phyloP scores from a whole-genome alignment of 2,329 filamentous ascomycete species.

The Orbilia blumenaviensis region DNA sequence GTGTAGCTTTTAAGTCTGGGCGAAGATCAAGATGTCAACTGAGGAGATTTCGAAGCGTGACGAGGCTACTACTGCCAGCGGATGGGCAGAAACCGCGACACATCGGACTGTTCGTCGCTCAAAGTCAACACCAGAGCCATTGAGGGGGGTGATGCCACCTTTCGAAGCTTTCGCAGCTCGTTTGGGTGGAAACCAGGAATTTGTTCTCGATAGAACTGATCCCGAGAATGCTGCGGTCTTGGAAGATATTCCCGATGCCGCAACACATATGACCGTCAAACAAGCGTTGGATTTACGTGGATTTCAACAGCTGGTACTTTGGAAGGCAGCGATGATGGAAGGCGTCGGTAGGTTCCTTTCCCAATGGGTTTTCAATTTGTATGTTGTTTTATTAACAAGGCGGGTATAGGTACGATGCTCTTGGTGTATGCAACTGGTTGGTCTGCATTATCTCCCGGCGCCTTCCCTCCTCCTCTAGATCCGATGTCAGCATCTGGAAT shows the following conservation, averaged over 20 bases:
- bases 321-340: slow-evolving; percentile 46
- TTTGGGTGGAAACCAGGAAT: slow-evolving; percentile 55
- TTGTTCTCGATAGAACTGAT: slow-evolving; percentile 52
- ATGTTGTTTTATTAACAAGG: neutral
- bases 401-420: slow-evolving; percentile 14
- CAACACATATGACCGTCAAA: slow-evolving; percentile 45
- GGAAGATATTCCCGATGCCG: slow-evolving; percentile 47
- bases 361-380: too few species aligned
- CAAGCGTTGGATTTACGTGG: slow-evolving; percentile 43
- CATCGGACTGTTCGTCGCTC: neutral
- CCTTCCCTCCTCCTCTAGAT: slow-evolving; percentile 25
- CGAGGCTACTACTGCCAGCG: neutral
- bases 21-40: neutral
- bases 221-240: slow-evolving; percentile 53
- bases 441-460: slow-evolving; percentile 13
- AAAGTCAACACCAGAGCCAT: neutral
- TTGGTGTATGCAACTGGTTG: slow-evolving; percentile 19
- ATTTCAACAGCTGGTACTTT: slow-evolving; percentile 28
- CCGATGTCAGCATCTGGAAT: slow-evolving; percentile 19
- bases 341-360: slow-evolving; percentile 36
- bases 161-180: slow-evolving; percentile 52
- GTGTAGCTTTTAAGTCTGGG: neutral
- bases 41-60: slow-evolving; percentile 14
- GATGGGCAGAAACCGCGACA: neutral
- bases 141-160: slow-evolving; percentile 11